A percentile compares a stretch with the other conserved stretches of the same genome.
phyloP scores from a whole-genome alignment of 2,329 filamentous ascomycete genomes.

The Botryotinia convoluta region DNA sequence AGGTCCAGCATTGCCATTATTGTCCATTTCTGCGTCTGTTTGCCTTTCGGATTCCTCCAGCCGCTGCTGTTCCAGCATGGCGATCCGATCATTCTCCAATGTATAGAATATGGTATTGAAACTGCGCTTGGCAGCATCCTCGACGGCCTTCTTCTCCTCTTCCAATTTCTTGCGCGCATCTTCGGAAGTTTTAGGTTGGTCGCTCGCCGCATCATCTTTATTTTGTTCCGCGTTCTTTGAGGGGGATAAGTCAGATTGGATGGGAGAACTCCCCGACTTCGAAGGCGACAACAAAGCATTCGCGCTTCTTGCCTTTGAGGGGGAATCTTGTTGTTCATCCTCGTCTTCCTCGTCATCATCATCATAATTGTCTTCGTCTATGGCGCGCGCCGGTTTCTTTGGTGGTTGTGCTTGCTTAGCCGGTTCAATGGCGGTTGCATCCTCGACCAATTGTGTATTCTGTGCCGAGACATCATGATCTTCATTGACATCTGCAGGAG shows the following conservation, averaged over 20 bases:
- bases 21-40: constrained; percentile 91
- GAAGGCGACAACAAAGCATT: constrained; percentile 62
- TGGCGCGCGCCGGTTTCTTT: constrained; percentile 74
- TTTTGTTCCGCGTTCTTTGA: constrained; percentile 55
- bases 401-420: constrained; percentile 45
- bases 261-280: constrained; percentile 66
- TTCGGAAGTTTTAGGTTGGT: constrained; percentile 69
- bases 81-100: constrained; percentile 88
- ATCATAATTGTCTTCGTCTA: constrained; percentile 83
- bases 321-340: constrained; percentile 51
- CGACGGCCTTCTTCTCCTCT: constrained; percentile 84
- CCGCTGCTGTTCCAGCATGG: constrained; percentile 96
- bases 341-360: constrained; percentile 76
- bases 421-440: constrained; percentile 48
- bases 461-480: constrained; percentile 36
- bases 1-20: constrained; percentile 53
- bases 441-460: constrained; percentile 46
- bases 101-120: constrained; percentile 96
- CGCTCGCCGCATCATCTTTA: constrained; percentile 48
- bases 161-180: constrained; percentile 92
- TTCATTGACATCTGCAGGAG: constrained; percentile 24
- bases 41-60: constrained; percentile 95
- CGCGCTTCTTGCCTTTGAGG: constrained; percentile 50
- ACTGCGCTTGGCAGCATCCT: constrained; percentile 83
- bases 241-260: constrained; percentile 48